phyloP scores from a whole-genome alignment of 257 asterid species.

The Penstemon davidsonii region DNA sequence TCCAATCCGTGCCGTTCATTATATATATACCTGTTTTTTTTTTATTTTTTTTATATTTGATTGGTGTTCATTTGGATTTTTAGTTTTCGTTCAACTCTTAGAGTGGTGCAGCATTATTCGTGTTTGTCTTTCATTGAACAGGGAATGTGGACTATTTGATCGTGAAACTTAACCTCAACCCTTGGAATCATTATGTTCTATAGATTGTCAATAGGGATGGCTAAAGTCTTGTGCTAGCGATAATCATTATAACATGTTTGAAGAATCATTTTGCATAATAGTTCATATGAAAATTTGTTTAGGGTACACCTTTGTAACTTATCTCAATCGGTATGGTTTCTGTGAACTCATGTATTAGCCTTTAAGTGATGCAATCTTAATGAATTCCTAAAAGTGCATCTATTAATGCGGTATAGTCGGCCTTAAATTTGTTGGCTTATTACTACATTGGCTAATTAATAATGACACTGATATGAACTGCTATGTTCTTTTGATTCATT shows the following conservation, averaged over 20 bases:
- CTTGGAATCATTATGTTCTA: too few relatives aligned
- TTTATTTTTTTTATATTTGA: too few relatives aligned
- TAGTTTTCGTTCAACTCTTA: neutral
- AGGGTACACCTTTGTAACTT: neutral
- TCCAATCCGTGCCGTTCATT: neutral
- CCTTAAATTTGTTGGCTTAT: neutral
- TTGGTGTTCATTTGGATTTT: neutral
- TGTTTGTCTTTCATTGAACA: too few relatives aligned
- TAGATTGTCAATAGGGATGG: too few relatives aligned
- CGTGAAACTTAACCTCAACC: too few relatives aligned
- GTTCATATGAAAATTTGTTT: too few relatives aligned
- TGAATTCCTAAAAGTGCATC: neutral
- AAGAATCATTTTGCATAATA: neutral
- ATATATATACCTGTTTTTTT: neutral
- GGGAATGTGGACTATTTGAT: too few relatives aligned
- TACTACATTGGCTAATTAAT: neutral
- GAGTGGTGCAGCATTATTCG: too few relatives aligned
- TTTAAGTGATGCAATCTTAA: neutral
- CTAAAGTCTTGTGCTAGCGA: too few relatives aligned
- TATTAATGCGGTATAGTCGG: neutral
- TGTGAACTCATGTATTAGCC: neutral
- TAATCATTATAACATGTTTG: neutral
- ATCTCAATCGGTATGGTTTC: neutral
- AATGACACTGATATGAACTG: neutral
- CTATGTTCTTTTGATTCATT: neutral